Conservation (phyloP, 148 eudicot genomes). For the Vaccinium darrowii region DNA sequence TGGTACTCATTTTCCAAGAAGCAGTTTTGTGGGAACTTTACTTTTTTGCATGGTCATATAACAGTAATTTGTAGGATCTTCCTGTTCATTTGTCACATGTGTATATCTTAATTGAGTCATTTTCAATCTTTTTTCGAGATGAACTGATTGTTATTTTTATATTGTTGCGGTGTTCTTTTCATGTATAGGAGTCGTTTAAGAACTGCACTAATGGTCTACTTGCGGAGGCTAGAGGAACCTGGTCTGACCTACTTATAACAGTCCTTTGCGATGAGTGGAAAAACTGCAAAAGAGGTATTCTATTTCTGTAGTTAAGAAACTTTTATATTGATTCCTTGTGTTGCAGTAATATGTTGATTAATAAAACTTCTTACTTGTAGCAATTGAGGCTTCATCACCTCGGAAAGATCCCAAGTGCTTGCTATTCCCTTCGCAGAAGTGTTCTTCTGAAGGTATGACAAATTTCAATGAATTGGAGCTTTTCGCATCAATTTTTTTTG, state of each 20-base stretch:
- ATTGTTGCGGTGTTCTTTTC: constrained; percentile 18
- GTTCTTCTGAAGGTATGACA: constrained; percentile 46
- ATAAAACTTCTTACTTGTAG: constrained; percentile 36
- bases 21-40: not conserved
- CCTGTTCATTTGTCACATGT: constrained; percentile 4
- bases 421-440: constrained; percentile 46
- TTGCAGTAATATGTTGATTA: not conserved
- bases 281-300: constrained; percentile 89
- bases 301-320: not conserved
- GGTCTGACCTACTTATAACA: constrained; percentile 73
- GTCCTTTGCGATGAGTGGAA: constrained; percentile 89
- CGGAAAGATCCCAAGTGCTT: constrained; percentile 67
- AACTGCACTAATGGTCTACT: constrained; percentile 49
- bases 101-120: not conserved
- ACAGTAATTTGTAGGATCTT: not conserved
- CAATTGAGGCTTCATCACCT: constrained; percentile 87
- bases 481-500: not conserved
- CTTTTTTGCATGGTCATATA: not conserved
- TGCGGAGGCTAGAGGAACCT: constrained; percentile 66
- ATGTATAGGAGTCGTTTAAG: constrained; percentile 53
- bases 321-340: not conserved
- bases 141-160: not conserved
- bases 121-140: not conserved
- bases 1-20: not conserved
- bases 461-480: constrained; percentile 4